Base-by-base conservation (phyloP, 768 basidiomycete species). In the Leccinum subgranulosum region DNA sequence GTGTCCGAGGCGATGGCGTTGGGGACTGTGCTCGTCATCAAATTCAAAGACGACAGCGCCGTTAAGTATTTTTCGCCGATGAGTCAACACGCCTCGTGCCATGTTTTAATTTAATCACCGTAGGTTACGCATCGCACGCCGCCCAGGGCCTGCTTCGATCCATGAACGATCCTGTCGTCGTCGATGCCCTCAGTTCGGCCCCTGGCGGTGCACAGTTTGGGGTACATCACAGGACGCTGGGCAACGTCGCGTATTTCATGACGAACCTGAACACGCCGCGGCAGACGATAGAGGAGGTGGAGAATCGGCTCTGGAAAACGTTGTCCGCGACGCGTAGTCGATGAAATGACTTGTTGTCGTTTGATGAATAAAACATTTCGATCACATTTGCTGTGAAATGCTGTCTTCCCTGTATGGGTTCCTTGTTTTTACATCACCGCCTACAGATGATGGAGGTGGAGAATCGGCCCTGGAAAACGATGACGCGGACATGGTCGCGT, bases 161-260 rank as follows among this genome's bases (percentile, higher is more conserved):
- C 1, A 74, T 96, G 12, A 78, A 76, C 47, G 57, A 60, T n/a
- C 66, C 5, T 59, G 61, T 1, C 59, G n/a, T 41, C n/a, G 64
- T 67, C 6, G 59, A 59, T 9, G 57, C 49, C 11, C 52, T 76
- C 19, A 76, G 81, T 4, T 59, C 77, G 0, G 78, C 79, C 1
- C 82, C 82, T 9, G 80, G 82, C 2, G 80, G 84, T 34, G 77
- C 76, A 17, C 76, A 83, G 5, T 87, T 87, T 72, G 79, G 82
- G 36, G 81, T 98, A 21, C 90, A 98, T 69, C 94, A 82, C 61
- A 81, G 96, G 56, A 94, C 96, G 0, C 74, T 98, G 36, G 96
- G 96, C 0, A 85, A 94, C 66, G 86, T 94, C 9, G 88, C 88
- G n/a, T 96, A 96, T 70, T 90, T 94, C 68, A 95, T 96, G 82